Evolutionary conservation across 2,329 filamentous ascomycete species (phyloP).

Genomic region (Ceratocystis cubensis): DNA sequence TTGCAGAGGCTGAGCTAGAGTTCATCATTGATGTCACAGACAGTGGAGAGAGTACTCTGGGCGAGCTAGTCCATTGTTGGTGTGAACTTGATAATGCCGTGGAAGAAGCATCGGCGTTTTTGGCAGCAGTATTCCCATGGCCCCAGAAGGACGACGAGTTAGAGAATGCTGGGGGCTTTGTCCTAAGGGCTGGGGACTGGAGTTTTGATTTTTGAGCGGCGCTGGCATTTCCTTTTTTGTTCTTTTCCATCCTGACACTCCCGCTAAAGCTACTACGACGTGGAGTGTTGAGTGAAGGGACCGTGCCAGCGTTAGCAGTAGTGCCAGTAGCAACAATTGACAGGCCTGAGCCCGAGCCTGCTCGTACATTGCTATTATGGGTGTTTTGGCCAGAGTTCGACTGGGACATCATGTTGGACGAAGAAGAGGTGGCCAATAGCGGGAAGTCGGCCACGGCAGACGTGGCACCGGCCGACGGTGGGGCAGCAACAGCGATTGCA

Average conservation of each 20-base stretch:
- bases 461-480: conserved; percentile 17
- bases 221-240: conserved; percentile 11
- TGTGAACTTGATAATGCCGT: neutral
- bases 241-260: conserved; percentile 10
- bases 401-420: neutral
- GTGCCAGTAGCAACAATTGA: neutral
- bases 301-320: neutral
- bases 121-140: neutral
- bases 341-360: neutral
- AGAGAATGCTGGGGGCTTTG: conserved; percentile 2
- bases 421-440: neutral
- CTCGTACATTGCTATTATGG: too few relatives aligned
- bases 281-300: conserved; percentile 4
- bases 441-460: conserved; percentile 7
- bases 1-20: conserved; percentile 9
- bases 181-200: neutral
- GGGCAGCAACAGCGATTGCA: conserved; percentile 21
- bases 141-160: conserved; percentile 7
- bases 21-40: conserved; percentile 12
- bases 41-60: conserved; percentile 11
- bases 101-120: neutral
- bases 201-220: neutral
- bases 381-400: neutral
- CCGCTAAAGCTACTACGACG: conserved; percentile 6
- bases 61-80: neutral